Base-by-base conservation (phyloP, 768 basidiomycete species). In the Leccinum fibrillosum region DNA sequence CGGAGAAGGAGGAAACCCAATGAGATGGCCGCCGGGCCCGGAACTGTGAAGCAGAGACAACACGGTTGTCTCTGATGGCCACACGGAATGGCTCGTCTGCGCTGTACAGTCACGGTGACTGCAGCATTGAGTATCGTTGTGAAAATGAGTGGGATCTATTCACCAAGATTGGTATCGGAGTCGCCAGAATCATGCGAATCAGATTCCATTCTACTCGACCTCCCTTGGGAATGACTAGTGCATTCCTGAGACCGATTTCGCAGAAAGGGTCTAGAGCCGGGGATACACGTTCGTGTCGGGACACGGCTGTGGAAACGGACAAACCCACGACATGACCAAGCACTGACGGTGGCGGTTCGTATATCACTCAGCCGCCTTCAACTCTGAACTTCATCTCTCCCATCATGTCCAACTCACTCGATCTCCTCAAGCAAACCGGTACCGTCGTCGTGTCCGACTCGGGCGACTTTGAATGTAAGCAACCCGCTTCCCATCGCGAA, bases 391-490 rank as follows among this genome's bases (percentile, higher is more conserved):
- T 51, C 65, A 47, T 2, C 60, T 53, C 65, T 39, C 76, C 74
- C 76, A 82, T 66, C 76, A 91, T 90, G 90, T 79, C 88, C 61
- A 90, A 81, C 68, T 89, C 90, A 49, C 86, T 92, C 66, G 90
- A 92, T 69, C 76, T 74, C 60, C 90, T 96, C 72, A 96, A 96
- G 72, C 83, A 88, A 66, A 90, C 90, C 68, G 96, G 94, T 69
- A 98, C 96, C 71, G 85, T 90, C 74, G 95, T 98, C 76, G 94
- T 96, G 70, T 94, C 92, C 50, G 96, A 99, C 82, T 95, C 94
- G 58, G 96, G 95, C 55, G 95, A 97, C 77, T 96, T 97, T 72
- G 92, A 91, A 76, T 82, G 93, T 80, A 58, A 69, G 78, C 64
- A 4, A 23, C 10, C 44, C 59, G 13, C 52, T 23, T 44, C 34